phyloP scores from a whole-genome alignment of 2,329 filamentous ascomycete genomes.

The Tolypocladium paradoxum region DNA sequence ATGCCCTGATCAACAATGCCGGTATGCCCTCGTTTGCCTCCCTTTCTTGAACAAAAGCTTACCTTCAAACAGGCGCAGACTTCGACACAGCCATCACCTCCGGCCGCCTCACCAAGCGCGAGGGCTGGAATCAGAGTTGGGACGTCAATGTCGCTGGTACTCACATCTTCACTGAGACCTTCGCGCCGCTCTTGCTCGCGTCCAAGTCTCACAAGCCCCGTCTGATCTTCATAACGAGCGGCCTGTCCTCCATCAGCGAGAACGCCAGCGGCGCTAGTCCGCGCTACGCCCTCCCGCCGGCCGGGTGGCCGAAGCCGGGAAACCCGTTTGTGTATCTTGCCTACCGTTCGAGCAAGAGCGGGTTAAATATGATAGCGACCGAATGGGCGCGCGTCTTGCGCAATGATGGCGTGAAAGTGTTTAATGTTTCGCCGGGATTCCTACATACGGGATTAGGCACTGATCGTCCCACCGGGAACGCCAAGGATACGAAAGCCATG shows the following conservation, averaged over 20 bases:
- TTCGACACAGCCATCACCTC: background rate
- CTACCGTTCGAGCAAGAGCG: slow-evolving; percentile 3
- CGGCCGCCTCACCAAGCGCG: background rate
- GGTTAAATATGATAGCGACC: slow-evolving; percentile 4
- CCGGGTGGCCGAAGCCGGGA: background rate
- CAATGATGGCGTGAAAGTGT: slow-evolving; percentile 4
- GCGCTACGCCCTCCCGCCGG: background rate
- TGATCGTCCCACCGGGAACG: background rate
- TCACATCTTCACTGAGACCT: background rate
- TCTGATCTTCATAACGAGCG: background rate
- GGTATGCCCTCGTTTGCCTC: background rate
- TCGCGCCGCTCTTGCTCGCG: background rate
- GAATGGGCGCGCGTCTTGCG: slow-evolving; percentile 2
- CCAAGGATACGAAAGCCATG: background rate
- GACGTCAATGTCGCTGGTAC: slow-evolving; percentile 1
- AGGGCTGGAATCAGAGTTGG: background rate
- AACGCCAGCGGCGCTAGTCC: background rate
- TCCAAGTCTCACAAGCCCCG: background rate
- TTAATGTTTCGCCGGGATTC: slow-evolving; percentile 3
- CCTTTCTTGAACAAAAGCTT: background rate
- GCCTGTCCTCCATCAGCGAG: background rate
- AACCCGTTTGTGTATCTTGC: background rate
- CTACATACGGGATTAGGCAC: slow-evolving; percentile 2
- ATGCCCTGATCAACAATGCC: background rate
- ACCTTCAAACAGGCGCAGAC: background rate